phyloP scores from a whole-genome alignment of 2,329 filamentous ascomycete genomes.

The Lasiodiplodia theobromae region DNA sequence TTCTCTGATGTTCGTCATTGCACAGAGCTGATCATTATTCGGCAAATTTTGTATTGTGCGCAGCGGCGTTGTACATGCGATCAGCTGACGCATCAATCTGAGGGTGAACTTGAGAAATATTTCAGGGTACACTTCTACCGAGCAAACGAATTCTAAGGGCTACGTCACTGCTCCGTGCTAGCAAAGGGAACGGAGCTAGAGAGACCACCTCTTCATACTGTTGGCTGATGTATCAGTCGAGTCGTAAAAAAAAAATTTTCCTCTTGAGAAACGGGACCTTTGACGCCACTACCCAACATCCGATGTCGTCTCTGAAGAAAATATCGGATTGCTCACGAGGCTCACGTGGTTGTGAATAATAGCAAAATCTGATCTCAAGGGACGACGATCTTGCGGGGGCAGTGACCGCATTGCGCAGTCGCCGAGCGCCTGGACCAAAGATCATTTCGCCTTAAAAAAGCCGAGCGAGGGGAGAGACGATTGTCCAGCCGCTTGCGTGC shows the following conservation, averaged over 20 bases:
- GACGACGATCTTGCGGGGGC: slow-evolving; percentile 24
- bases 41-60: background rate
- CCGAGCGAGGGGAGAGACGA: slow-evolving; percentile 11
- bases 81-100: background rate
- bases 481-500: slow-evolving; percentile 27
- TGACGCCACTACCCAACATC: background rate
- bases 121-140: background rate
- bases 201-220: background rate
- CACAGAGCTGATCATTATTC: slow-evolving; percentile 16
- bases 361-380: slow-evolving; percentile 23
- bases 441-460: slow-evolving; percentile 15
- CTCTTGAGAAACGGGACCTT: too few relatives aligned
- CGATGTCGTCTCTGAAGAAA: slow-evolving; percentile 12
- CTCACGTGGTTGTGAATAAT: slow-evolving; percentile 15
- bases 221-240: slow-evolving; percentile 1
- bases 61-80: background rate
- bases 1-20: slow-evolving; percentile 3
- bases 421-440: slow-evolving; percentile 19
- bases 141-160: background rate
- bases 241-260: background rate
- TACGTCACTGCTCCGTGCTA: slow-evolving; percentile 10
- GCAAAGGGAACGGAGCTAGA: background rate
- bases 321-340: background rate
- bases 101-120: background rate
- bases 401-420: slow-evolving; percentile 27